These are phyloP conservation scores for Citrus glauca DNA, from an alignment of 345 rosid species.

Conservation along the genomic window DNA sequence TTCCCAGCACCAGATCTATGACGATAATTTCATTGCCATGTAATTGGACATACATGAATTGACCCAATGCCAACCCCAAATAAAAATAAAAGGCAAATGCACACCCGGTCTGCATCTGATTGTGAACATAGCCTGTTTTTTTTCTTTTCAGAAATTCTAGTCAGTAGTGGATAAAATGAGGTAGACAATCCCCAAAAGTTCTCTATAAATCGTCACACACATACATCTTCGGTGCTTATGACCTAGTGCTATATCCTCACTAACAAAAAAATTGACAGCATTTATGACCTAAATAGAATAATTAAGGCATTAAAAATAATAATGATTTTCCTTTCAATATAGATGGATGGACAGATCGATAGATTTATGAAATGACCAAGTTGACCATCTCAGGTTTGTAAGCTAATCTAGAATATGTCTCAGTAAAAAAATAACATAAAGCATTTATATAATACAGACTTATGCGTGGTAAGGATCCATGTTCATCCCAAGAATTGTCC, in stretches of 20 bases:
- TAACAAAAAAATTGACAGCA: background rate
- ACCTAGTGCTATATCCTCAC: background rate
- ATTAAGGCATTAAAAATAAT: background rate
- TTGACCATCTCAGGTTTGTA: background rate
- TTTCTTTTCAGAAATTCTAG: background rate
- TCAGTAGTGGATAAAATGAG: background rate
- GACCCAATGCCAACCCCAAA: background rate
- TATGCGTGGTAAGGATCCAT: background rate
- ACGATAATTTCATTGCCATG: background rate
- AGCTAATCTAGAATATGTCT: background rate
- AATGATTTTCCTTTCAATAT: too few relatives aligned
- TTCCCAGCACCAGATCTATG: background rate
- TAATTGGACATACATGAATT: background rate
- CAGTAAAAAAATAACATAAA: background rate
- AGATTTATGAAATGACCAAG: background rate
- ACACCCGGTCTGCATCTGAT: background rate
- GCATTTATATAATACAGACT: background rate
- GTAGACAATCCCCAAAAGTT: background rate
- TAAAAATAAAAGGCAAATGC: background rate
- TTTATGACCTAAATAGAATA: background rate
- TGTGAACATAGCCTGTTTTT: background rate
- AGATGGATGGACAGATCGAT: too few relatives aligned
- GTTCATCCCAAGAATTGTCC: too few relatives aligned
- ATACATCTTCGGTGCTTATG: background rate
- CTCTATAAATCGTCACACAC: background rate